Evolutionary conservation across 2,329 filamentous ascomycete genomes (phyloP), one percentile per base, ranked within the genome.

Genomic region (Pyrenochaeta sp.): DNA sequence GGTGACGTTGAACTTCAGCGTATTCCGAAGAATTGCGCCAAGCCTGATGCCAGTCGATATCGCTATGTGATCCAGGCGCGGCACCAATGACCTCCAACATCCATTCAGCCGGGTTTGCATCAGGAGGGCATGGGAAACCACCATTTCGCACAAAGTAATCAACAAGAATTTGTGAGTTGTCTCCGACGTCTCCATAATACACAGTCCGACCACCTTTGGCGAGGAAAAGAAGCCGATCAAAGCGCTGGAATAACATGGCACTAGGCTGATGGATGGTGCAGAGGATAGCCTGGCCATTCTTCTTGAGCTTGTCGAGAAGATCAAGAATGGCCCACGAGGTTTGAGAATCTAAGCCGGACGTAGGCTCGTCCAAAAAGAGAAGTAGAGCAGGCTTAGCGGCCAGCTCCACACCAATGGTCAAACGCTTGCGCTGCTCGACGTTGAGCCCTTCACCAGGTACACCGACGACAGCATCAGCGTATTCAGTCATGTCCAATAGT

Each of bases 251-350:
- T 47, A 97, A 83, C 84, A 96, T 92, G 30, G 93, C 92, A 12
- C 91, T 96, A n/a, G 94, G 94, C 76, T 98, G 94, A 75, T 98
- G 94, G 56, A 97, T 97, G 0, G 94, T 97, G 79, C 92, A 97
- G n/a, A 97, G 87, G 76, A 97, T 91, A 45, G 94, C 93, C 47
- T 75, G 73, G 14, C 94, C 93, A 58, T 87, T 90, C 75, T 94
- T 90, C 66, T 92, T 92, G 30, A 97, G 83, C 77, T 96, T 97
- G 76, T 96, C 90, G 35, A 98, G 84, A 10, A 97, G 84, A 73
- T 92, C 89, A 40, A 92, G 83, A 71, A 97, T 97, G 60, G 91
- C 90, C 91, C 92, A 97, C 0, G 92, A 94, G 1, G 93, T 96
- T 75, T 97, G 92, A 69, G 87, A 91, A 76, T 97, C 94, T 17